Evolutionary conservation across 2,329 filamentous ascomycete genomes (phyloP), one percentile per base, ranked within the genome.

Genomic region (Hypoxylon sp.): DNA sequence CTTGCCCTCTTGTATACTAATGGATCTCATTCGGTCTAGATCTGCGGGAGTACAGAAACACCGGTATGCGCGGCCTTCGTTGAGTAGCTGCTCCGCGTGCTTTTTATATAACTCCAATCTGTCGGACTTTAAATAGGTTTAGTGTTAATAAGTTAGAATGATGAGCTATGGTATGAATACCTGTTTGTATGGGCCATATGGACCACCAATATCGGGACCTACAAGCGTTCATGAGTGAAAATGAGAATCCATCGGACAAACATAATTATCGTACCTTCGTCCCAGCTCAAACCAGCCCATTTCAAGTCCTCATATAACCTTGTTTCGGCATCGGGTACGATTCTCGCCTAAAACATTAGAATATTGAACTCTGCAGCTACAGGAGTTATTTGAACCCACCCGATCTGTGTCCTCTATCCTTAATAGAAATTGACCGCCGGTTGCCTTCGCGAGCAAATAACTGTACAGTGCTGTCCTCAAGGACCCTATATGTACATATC

Each of bases 331-430:
- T 91, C 94, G 0, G 85, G 81, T 3, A 98, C 89, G 8, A 95
- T 91, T 67, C 96, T 90, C 82, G 91, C 93, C 92, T 96, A 62
- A 13, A 59, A 48, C 33, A 46, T 61, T 44, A 69, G 71, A 58
- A 59, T 10, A 42, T 42, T 26, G n/a, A 33, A 52, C n/a, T n/a
- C n/a, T 33, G 26, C 19, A 22, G 13, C 42, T 42, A 35, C 46
- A n/a, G 54, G 39, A 19, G 19, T 26, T 13, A 33, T 29, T n/a
- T 3, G 33, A 14, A 50, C 85, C 73, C 81, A 94, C 92, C 86
- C 93, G 92, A 81, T 98, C 96, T 3, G 96, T 99, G 79, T 99
- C 96, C 82, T 99, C 96, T 70, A 99, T 90, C 9, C 96, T 90
- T 54, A 99, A 83, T 10, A 99, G 81, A 75, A 99, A 99, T 78